These are phyloP conservation scores for Pythium scleroteichum DNA, from an alignment of 352 stramenopile genomes.

Conservation along the genomic window DNA sequence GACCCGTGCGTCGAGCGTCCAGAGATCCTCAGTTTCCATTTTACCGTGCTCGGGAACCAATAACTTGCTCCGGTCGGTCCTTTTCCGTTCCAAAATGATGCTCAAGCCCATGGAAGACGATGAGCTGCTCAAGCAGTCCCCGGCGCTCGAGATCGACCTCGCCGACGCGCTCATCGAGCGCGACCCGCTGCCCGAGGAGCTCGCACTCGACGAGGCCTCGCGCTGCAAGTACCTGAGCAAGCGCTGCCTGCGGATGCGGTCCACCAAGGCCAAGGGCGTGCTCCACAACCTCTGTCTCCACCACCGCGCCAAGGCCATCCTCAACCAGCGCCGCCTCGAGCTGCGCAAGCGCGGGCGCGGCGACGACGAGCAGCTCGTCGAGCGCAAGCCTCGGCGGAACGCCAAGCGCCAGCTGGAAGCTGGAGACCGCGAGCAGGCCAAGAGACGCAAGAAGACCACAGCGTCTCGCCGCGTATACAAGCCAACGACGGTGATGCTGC, in stretches of 20 bases:
- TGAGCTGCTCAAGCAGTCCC: constrained; percentile 16
- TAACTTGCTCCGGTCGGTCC: neutral
- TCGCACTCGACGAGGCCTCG: constrained; percentile 21
- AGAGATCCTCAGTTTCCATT: constrained; percentile 6
- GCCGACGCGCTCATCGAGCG: constrained; percentile 21
- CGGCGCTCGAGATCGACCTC: constrained; percentile 20
- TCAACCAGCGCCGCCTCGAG: constrained; percentile 37
- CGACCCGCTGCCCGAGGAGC: constrained; percentile 25
- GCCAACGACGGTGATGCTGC: constrained; percentile 16
- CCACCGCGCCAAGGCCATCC: constrained; percentile 37
- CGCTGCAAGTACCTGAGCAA: constrained; percentile 44
- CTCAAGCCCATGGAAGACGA: constrained; percentile 14
- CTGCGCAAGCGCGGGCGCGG: constrained; percentile 17
- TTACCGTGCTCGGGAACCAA: constrained; percentile 5
- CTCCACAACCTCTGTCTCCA: constrained; percentile 39
- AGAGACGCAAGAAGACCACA: neutral
- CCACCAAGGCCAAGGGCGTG: constrained; percentile 34
- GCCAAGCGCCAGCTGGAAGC: neutral
- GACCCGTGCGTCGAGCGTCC: too few relatives aligned
- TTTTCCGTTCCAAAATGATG: constrained; percentile 3
- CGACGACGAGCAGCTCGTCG: too few relatives aligned
- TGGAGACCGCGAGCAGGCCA: neutral
- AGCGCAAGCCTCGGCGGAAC: neutral
- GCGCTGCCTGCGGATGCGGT: constrained; percentile 23
- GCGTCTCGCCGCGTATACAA: neutral